Percentiles rank a stretch among this genome's conserved stretches.
Evolutionary conservation across 2,329 filamentous ascomycete genomes (phyloP).

Genomic region (Aspergillus persii): DNA sequence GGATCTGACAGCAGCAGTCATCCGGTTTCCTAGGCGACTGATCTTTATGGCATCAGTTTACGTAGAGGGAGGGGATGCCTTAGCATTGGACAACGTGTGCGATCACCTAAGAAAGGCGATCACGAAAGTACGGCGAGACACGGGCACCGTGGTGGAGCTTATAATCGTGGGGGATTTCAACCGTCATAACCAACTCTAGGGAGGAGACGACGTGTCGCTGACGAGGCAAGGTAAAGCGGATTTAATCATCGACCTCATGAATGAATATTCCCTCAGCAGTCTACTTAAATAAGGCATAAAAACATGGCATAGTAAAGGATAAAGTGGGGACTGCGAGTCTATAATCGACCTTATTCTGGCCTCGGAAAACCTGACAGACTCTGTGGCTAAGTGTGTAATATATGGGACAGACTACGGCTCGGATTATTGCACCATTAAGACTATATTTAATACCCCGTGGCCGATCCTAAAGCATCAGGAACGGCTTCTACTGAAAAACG

Average conservation of each 20-base stretch:
- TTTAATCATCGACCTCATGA: slow-evolving; percentile 37
- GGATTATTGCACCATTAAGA: too few species aligned
- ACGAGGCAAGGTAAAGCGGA: slow-evolving; percentile 37
- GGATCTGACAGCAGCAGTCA: slow-evolving; percentile 22
- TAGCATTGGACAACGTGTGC: slow-evolving; percentile 14
- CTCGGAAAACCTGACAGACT: slow-evolving; percentile 16
- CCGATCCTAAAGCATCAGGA: too few species aligned
- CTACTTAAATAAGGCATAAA: slow-evolving; percentile 37
- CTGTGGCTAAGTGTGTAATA: slow-evolving; percentile 16
- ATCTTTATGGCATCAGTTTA: slow-evolving; percentile 29
- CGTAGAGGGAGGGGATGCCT: slow-evolving; percentile 16
- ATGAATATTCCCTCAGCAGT: slow-evolving; percentile 30
- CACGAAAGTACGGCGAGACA: slow-evolving; percentile 15
- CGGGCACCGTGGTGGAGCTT: slow-evolving; percentile 20
- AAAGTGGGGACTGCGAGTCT: slow-evolving; percentile 18
- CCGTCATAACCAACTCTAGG: slow-evolving; percentile 27
- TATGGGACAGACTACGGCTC: too few species aligned
- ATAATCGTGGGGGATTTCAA: slow-evolving; percentile 27
- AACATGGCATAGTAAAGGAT: slow-evolving; percentile 29
- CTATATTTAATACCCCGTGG: too few species aligned
- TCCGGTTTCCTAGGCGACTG: slow-evolving; percentile 20
- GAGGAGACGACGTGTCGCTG: slow-evolving; percentile 29
- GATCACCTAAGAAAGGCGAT: slow-evolving; percentile 21
- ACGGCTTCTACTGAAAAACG: too few species aligned
- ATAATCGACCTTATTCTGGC: slow-evolving; percentile 19